Evolutionary conservation across 306 rosid species (phyloP).

Genomic region (Canavalia gladiata): DNA sequence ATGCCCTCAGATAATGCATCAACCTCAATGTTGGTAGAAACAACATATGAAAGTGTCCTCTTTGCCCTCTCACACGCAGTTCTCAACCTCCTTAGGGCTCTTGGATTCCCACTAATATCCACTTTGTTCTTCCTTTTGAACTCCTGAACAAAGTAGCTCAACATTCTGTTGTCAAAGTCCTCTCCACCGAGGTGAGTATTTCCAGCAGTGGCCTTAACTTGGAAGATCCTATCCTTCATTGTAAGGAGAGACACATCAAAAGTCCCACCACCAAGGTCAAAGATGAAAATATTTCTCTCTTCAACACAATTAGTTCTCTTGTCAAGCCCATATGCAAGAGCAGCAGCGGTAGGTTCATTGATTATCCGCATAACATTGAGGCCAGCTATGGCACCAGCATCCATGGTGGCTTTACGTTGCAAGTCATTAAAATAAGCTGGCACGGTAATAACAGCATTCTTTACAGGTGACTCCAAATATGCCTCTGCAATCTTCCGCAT

Average conservation of each 20-base stretch:
- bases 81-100: conserved; percentile 40
- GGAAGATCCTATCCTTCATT: conserved; percentile 15
- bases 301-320: conserved; percentile 2
- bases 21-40: neutral
- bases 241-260: conserved; percentile 47
- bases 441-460: conserved; percentile 65
- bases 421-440: conserved; percentile 50
- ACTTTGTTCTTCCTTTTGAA: conserved; percentile 22
- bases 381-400: conserved; percentile 44
- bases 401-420: conserved; percentile 36
- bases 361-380: conserved; percentile 39
- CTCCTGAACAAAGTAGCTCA: conserved; percentile 20
- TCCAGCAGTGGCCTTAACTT: conserved; percentile 39
- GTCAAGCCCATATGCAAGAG: conserved; percentile 39
- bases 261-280: conserved; percentile 44
- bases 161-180: conserved; percentile 43
- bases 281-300: conserved; percentile 32
- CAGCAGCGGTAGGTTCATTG: conserved; percentile 46
- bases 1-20: conserved; percentile 18
- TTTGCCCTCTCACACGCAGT: conserved; percentile 44
- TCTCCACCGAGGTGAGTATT: conserved; percentile 46
- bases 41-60: neutral
- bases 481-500: conserved; percentile 68
- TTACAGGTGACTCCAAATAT: conserved; percentile 30
- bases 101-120: conserved; percentile 31